phyloP scores from a whole-genome alignment of 371 early-diverging fungal genomes.

The Mucor mucedo region DNA sequence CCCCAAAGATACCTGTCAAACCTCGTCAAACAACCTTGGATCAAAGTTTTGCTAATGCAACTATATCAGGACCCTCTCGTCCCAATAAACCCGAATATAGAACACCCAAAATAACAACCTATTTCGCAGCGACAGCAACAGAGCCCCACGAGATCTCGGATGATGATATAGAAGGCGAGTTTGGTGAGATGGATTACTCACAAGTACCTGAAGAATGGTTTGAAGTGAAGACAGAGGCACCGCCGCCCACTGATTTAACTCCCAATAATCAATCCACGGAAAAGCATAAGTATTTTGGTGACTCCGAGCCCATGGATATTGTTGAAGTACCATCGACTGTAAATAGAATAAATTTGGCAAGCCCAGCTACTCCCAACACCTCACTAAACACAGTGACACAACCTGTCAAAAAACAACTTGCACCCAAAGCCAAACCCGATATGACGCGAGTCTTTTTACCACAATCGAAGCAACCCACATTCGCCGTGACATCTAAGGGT shows the following conservation, averaged over 20 bases:
- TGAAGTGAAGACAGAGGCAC: constrained; percentile 10
- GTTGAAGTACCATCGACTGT: neutral
- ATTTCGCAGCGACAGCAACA: constrained; percentile 14
- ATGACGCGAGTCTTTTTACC: constrained; percentile 27
- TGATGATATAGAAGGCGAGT: constrained; percentile 27
- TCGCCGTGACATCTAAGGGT: constrained; percentile 51
- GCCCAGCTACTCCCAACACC: neutral
- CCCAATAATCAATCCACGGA: neutral
- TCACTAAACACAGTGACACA: neutral
- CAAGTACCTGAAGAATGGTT: constrained; percentile 50
- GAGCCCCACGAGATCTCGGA: constrained; percentile 27
- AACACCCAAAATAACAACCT: constrained; percentile 13
- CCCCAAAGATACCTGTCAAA: neutral
- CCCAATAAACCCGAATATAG: neutral
- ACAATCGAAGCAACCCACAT: constrained; percentile 24
- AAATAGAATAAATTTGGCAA: neutral
- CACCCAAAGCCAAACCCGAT: constrained; percentile 10
- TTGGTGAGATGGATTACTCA: constrained; percentile 43
- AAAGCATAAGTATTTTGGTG: constrained; percentile 5
- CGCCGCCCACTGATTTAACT: neutral
- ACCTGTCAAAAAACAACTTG: neutral
- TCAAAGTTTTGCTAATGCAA: constrained; percentile 31
- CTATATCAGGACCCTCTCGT: constrained; percentile 9
- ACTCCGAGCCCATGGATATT: constrained; percentile 10
- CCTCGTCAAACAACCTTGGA: constrained; percentile 34